Conservation (phyloP, 306 rosid genomes). For the Begonia masoniana region DNA sequence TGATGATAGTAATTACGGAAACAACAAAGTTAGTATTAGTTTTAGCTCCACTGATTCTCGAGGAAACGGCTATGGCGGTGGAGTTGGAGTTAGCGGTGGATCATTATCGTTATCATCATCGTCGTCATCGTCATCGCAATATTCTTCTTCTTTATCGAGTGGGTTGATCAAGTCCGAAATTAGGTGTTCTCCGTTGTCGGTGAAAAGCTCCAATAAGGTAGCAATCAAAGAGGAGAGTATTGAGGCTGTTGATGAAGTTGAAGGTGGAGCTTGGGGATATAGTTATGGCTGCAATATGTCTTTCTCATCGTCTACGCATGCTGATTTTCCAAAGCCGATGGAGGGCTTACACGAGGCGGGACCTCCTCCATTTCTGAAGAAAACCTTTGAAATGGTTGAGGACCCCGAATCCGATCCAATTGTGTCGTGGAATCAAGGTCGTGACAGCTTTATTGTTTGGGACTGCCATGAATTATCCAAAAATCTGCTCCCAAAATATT, state of each 20-base stretch:
- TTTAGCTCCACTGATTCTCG: slow-evolving; percentile 2
- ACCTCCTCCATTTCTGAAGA: slow-evolving; percentile 74
- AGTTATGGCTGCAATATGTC: slow-evolving; percentile 10
- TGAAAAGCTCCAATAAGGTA: too few relatives aligned
- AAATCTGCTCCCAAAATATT: slow-evolving; percentile 58
- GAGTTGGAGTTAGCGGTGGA: slow-evolving; percentile 1
- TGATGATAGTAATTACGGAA: not conserved
- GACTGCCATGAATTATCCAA: slow-evolving; percentile 52
- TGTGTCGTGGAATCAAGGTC: slow-evolving; percentile 68
- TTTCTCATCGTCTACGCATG: slow-evolving; percentile 20
- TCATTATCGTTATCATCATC: slow-evolving; percentile 6
- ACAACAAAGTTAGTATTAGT: too few relatives aligned
- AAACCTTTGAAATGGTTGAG: slow-evolving; percentile 75
- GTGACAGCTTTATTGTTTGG: slow-evolving; percentile 85
- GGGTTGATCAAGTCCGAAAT: not conserved
- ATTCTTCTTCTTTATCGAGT: slow-evolving; percentile 12
- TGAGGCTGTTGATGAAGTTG: slow-evolving; percentile 15
- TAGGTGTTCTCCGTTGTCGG: not conserved
- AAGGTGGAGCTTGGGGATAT: slow-evolving; percentile 1
- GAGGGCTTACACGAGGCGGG: slow-evolving; percentile 65
- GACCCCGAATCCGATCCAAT: slow-evolving; percentile 58
- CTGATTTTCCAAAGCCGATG: slow-evolving; percentile 39
- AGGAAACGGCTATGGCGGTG: not conserved
- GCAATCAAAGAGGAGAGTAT: not conserved
- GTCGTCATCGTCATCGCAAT: slow-evolving; percentile 22